Evolutionary conservation across 208 protist species (phyloP).

Genomic region (Trypanosoma lewisi): DNA sequence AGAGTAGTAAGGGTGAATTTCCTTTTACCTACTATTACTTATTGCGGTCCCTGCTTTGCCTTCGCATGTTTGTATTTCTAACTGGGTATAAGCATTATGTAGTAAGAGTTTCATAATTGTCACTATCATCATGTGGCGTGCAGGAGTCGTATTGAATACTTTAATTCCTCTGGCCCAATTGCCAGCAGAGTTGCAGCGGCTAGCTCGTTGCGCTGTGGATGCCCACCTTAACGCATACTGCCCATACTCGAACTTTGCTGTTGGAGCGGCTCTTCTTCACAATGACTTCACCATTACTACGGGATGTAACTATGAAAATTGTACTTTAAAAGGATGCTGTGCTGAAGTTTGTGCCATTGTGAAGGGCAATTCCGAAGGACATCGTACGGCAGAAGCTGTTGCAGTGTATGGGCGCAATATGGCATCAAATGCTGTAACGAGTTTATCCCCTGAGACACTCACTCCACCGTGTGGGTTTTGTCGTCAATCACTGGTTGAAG

Average conservation of each 20-base stretch:
- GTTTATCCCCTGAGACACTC: slow-evolving; percentile 31
- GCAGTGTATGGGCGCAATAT: slow-evolving; percentile 66
- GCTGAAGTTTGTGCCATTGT: slow-evolving; percentile 87
- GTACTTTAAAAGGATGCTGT: slow-evolving; percentile 71
- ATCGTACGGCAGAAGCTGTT: slow-evolving; percentile 63
- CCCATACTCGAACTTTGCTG: slow-evolving; percentile 80
- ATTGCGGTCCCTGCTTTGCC: too few relatives aligned
- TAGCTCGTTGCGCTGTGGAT: slow-evolving; percentile 46
- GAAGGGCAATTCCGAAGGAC: slow-evolving; percentile 66
- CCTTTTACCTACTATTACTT: too few relatives aligned
- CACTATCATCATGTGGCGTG: background rate
- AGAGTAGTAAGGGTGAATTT: too few relatives aligned
- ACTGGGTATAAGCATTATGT: too few relatives aligned
- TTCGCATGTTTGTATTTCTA: too few relatives aligned
- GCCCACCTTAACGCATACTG: slow-evolving; percentile 55
- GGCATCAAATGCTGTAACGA: slow-evolving; percentile 20
- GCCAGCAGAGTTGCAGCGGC: slow-evolving; percentile 37
- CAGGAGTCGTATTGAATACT: slow-evolving; percentile 22
- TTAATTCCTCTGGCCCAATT: slow-evolving; percentile 39
- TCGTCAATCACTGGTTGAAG: slow-evolving; percentile 78
- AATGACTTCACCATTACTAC: slow-evolving; percentile 49
- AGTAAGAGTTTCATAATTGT: background rate
- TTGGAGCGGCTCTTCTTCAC: slow-evolving; percentile 80
- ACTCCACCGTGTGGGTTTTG: slow-evolving; percentile 84
- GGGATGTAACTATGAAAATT: slow-evolving; percentile 89